Conservation (phyloP, 2,329 filamentous ascomycete genomes). For the Hypoxylon sp. region DNA sequence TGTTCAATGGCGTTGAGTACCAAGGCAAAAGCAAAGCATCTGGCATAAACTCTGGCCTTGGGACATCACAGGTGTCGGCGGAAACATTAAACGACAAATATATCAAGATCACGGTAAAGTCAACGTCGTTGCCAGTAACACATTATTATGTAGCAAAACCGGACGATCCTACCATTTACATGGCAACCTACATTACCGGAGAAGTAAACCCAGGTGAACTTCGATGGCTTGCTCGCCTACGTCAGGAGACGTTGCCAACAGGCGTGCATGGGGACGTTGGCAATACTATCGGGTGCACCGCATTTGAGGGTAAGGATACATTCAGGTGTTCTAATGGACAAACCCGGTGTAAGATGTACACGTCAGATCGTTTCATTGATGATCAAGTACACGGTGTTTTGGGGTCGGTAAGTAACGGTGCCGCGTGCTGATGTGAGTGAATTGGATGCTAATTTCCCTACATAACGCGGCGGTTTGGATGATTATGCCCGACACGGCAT, state of each 20-base stretch:
- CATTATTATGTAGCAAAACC: constrained; percentile 42
- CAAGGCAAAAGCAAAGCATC: constrained; percentile 38
- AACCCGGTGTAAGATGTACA: constrained; percentile 44
- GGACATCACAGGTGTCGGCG: constrained; percentile 34
- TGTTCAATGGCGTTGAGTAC: constrained; percentile 38
- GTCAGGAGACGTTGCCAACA: constrained; percentile 26
- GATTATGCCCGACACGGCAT: constrained; percentile 40
- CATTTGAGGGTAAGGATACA: constrained; percentile 42
- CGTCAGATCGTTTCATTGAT: constrained; percentile 41
- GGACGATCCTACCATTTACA: constrained; percentile 40
- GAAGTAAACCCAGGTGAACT: constrained; percentile 41
- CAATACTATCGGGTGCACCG: constrained; percentile 40
- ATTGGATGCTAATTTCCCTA: not conserved
- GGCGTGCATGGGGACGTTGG: constrained; percentile 41
- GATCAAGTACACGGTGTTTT: constrained; percentile 41
- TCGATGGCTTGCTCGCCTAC: constrained; percentile 38
- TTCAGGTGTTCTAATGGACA: constrained; percentile 37
- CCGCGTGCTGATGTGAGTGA: not conserved
- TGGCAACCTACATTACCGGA: constrained; percentile 43
- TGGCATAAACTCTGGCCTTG: constrained; percentile 38
- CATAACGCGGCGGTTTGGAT: constrained; percentile 39
- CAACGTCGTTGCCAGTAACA: constrained; percentile 33
- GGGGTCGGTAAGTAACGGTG: constrained; percentile 26
- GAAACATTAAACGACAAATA: constrained; percentile 34
- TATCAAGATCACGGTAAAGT: constrained; percentile 38